Base-by-base conservation (phyloP, 352 stramenopile species). In the Phytophthora foliorum region DNA sequence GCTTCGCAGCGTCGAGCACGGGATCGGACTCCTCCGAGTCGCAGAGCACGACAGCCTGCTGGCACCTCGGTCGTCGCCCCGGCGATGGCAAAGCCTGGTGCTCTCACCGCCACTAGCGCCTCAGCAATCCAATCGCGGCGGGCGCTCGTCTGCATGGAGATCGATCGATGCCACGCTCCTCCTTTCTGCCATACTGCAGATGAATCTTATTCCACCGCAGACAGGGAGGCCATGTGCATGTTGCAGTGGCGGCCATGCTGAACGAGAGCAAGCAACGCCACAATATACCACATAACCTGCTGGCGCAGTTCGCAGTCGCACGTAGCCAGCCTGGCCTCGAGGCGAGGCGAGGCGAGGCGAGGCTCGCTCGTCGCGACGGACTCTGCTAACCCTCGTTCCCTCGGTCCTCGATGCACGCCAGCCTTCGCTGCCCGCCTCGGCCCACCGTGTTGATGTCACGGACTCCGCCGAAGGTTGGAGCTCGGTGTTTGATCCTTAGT, bases 121-220 rank as follows among this genome's bases (percentile, higher is more conserved):
- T 67, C 59, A 67, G 59, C 59, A 67, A 67, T 54, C 59, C 27
- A 46, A 16, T 45, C 42, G 58, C 14, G 11, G 10, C 44, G 17
- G 8, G 14, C 22, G 14, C 59, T 61, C 59, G 50, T 67, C 59
- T 67, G 49, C 50, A 53, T 59, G 48, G 36, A 45, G 34, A 22
- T 13, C 38, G 52, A 53, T 32, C 29, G 29, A 32, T 52, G 39
- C 36, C 36, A 52, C 41, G 39, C 39, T 52, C 17, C n/a, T 32
- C 34, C 54, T 29, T 32, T 46, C 21, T 38, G 36, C 11, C 9
- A 31, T 34, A 48, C 36, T 24, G 57, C 58, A 45, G 49, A 67
- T 54, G 59, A 67, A 67, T 54, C 59, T 67, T 67, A 67, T 67
- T 55, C 59, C 39, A 55, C 19, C 32, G 57, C 55, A 34, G 14